These are phyloP conservation scores for Pseudogymnoascus sp. DNA, from an alignment of 2,329 filamentous ascomycete genomes.

Conservation along the genomic window DNA sequence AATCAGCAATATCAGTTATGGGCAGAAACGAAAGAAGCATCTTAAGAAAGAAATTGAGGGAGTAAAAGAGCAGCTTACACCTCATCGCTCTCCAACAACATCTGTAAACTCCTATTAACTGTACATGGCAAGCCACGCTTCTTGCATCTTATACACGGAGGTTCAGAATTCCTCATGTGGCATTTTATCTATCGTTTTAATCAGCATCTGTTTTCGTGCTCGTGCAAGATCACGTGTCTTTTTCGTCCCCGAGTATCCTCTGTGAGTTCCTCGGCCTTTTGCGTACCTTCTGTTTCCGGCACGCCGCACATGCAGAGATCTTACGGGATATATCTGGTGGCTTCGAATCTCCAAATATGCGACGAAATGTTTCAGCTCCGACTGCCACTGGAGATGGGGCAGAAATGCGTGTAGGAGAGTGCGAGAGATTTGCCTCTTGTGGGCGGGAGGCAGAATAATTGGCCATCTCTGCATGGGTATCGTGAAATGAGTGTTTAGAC, in stretches of 20 bases:
- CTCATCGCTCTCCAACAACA: constrained; percentile 35
- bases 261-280: not conserved
- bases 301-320: constrained; percentile 33
- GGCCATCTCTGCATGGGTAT: not conserved
- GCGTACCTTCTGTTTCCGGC: constrained; percentile 32
- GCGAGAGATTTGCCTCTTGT: not conserved
- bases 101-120: constrained; percentile 36
- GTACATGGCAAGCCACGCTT: constrained; percentile 34
- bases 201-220: not conserved
- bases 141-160: constrained; percentile 35
- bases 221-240: not conserved
- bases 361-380: not conserved
- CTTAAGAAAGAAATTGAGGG: not conserved
- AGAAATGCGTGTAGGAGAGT: not conserved
- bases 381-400: not conserved
- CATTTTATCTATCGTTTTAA: constrained; percentile 32
- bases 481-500: not conserved
- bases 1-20: not conserved
- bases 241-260: not conserved
- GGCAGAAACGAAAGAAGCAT: not conserved
- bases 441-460: not conserved
- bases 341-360: constrained; percentile 30
- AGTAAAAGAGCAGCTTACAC: constrained; percentile 18
- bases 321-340: constrained; percentile 31
- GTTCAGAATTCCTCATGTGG: constrained; percentile 32